These are phyloP conservation scores for Avena sativa DNA, from an alignment of 176 grass and related monocot genomes.

Conservation along the genomic window DNA sequence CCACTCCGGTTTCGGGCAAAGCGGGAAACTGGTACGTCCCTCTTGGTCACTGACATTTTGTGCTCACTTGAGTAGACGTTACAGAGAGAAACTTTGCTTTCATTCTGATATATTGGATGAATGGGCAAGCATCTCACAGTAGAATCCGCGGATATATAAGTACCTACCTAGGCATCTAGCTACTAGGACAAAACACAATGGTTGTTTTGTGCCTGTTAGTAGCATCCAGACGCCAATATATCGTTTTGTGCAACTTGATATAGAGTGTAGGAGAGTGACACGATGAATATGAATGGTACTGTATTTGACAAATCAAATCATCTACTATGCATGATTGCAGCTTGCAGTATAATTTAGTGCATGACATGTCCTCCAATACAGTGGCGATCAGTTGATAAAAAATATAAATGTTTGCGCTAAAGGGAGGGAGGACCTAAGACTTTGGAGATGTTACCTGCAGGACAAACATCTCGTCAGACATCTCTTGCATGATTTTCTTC, in stretches of 20 bases:
- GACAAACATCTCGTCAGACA: background rate
- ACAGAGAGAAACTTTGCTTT: background rate
- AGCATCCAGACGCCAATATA: background rate
- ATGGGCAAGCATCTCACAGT: conserved; percentile 49
- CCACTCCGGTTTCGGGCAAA: too few relatives aligned
- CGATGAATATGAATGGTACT: conserved; percentile 1
- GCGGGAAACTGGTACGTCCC: too few relatives aligned
- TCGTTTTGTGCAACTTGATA: conserved; percentile 5
- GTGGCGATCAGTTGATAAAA: background rate
- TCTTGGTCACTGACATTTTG: background rate
- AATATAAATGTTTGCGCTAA: background rate
- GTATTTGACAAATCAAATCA: conserved; percentile 15
- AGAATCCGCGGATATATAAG: conserved; percentile 28
- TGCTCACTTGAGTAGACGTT: conserved; percentile 24
- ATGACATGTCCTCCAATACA: background rate
- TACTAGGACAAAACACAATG: conserved; percentile 28
- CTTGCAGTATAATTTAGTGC: background rate
- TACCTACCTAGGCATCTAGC: conserved; percentile 39
- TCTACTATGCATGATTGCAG: background rate
- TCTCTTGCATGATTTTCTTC: background rate
- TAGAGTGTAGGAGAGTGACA: background rate
- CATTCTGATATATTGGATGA: conserved; percentile 43
- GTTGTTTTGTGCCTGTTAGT: conserved; percentile 20
- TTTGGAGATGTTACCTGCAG: background rate
- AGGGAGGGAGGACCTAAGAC: background rate